A percentile compares a stretch with the other conserved stretches of the same genome.
Evolutionary conservation across 805 yeast species (phyloP).

Genomic region (Wickerhamiella azyma): DNA sequence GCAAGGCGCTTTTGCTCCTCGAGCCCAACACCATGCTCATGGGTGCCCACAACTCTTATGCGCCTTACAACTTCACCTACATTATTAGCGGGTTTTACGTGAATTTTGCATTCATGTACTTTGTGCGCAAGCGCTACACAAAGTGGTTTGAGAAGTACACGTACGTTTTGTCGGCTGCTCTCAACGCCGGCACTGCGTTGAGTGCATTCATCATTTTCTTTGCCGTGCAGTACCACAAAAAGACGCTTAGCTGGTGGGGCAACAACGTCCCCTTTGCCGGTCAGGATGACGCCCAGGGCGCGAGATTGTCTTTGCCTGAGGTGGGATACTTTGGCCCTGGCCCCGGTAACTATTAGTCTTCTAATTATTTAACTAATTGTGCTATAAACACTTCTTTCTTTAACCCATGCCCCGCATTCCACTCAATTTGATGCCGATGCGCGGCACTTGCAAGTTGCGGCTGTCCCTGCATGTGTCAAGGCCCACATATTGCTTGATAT

Average conservation of each 20-base stretch:
- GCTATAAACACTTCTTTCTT: too few species aligned
- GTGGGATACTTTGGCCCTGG: constrained; percentile 24
- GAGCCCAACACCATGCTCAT: constrained; percentile 31
- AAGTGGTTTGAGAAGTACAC: constrained; percentile 41
- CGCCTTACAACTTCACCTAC: constrained; percentile 19
- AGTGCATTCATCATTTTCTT: constrained; percentile 44
- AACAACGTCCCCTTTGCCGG: constrained; percentile 23
- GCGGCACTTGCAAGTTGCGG: too few species aligned
- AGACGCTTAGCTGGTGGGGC: constrained; percentile 50
- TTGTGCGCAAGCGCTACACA: constrained; percentile 33
- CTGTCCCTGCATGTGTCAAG: too few species aligned
- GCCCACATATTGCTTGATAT: too few species aligned
- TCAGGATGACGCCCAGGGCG: constrained; percentile 13
- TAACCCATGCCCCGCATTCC: too few species aligned
- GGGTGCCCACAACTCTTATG: constrained; percentile 10
- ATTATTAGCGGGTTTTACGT: constrained; percentile 13
- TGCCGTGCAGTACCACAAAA: constrained; percentile 31
- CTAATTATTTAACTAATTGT: background rate
- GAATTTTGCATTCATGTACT: constrained; percentile 10
- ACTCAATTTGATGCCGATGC: too few species aligned
- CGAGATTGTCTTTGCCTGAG: constrained; percentile 14
- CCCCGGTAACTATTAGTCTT: constrained; percentile 13
- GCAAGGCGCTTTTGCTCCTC: constrained; percentile 26
- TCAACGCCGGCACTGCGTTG: constrained; percentile 48
- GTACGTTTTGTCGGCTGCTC: constrained; percentile 43